phyloP scores from a whole-genome alignment of 2,329 filamentous ascomycete species.

The Ophiosphaerella narmari region DNA sequence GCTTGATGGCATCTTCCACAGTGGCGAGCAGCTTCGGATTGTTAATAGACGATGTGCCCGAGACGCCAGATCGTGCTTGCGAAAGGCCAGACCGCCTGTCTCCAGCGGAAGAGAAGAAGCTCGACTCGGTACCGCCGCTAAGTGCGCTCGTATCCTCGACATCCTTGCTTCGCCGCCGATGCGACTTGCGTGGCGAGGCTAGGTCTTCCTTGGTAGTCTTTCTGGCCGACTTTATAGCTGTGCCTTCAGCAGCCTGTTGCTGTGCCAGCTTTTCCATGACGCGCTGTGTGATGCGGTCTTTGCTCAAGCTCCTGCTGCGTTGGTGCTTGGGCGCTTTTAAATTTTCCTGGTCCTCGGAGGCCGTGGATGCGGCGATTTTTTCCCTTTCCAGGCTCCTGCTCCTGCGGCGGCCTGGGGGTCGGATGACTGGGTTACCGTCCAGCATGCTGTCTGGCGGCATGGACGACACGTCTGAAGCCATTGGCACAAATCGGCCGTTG shows the following conservation, averaged over 20 bases:
- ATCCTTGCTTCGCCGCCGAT: conserved; percentile 50
- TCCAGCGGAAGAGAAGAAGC: conserved; percentile 63
- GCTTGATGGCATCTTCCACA: conserved; percentile 89
- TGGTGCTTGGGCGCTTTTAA: conserved; percentile 64
- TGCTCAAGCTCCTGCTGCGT: conserved; percentile 67
- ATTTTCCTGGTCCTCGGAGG: conserved; percentile 44
- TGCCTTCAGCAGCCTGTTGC: conserved; percentile 55
- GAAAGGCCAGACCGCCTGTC: conserved; percentile 61
- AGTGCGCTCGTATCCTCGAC: conserved; percentile 48
- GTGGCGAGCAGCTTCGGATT: conserved; percentile 90
- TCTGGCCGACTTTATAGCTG: conserved; percentile 27
- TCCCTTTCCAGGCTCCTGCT: conserved; percentile 57
- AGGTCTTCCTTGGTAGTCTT: conserved; percentile 36
- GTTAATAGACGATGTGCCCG: conserved; percentile 73
- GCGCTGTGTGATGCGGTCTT: conserved; percentile 69
- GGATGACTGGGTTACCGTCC: conserved; percentile 57
- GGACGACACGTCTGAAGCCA: conserved; percentile 83
- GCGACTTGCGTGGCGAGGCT: conserved; percentile 37
- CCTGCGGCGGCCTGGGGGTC: conserved; percentile 52
- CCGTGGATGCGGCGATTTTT: conserved; percentile 28
- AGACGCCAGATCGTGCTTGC: conserved; percentile 60
- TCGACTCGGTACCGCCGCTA: conserved; percentile 60
- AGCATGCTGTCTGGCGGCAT: conserved; percentile 75
- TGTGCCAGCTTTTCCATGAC: conserved; percentile 68
- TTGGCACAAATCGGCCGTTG: conserved; percentile 67